Conservation (phyloP, 2,329 filamentous ascomycete species). For the Tolypocladium cylindrosporum region DNA sequence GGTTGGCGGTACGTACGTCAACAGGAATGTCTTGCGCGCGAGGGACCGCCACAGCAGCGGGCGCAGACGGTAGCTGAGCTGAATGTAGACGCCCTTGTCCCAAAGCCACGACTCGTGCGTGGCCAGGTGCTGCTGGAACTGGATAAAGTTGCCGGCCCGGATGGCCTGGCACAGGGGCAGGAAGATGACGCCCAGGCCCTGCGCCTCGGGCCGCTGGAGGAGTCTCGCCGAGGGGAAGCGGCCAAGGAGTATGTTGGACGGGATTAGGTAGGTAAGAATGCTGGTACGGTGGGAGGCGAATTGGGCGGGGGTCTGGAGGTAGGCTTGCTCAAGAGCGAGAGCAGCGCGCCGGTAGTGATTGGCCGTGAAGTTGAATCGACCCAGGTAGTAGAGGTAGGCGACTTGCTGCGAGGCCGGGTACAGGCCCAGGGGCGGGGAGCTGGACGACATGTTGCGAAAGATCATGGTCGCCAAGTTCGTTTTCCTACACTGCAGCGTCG, state of each 20-base stretch:
- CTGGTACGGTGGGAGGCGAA: slow-evolving; percentile 66
- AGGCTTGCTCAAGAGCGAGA: slow-evolving; percentile 67
- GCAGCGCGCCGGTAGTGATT: slow-evolving; percentile 72
- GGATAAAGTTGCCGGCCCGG: slow-evolving; percentile 60
- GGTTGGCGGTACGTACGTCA: slow-evolving; percentile 61
- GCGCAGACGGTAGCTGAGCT: slow-evolving; percentile 67
- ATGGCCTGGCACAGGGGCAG: slow-evolving; percentile 64
- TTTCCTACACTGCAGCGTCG: slow-evolving; percentile 54
- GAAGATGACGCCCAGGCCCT: slow-evolving; percentile 56
- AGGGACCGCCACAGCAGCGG: slow-evolving; percentile 78
- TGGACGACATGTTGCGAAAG: slow-evolving; percentile 77
- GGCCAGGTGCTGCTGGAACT: slow-evolving; percentile 61
- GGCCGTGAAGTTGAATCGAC: slow-evolving; percentile 79
- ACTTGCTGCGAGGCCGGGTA: slow-evolving; percentile 83
- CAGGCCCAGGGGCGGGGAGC: slow-evolving; percentile 68
- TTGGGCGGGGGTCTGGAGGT: slow-evolving; percentile 51
- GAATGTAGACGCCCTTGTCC: slow-evolving; percentile 63
- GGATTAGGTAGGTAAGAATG: slow-evolving; percentile 76
- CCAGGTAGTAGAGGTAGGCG: slow-evolving; percentile 90
- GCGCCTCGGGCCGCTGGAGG: slow-evolving; percentile 54
- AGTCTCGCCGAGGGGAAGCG: slow-evolving; percentile 64
- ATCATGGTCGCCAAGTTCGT: slow-evolving; percentile 78
- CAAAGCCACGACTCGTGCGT: slow-evolving; percentile 63
- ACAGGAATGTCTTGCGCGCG: slow-evolving; percentile 64
- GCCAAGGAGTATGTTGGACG: slow-evolving; percentile 74